phyloP scores from a whole-genome alignment of 305 asterid genomes.

The Nicotiana rustica region DNA sequence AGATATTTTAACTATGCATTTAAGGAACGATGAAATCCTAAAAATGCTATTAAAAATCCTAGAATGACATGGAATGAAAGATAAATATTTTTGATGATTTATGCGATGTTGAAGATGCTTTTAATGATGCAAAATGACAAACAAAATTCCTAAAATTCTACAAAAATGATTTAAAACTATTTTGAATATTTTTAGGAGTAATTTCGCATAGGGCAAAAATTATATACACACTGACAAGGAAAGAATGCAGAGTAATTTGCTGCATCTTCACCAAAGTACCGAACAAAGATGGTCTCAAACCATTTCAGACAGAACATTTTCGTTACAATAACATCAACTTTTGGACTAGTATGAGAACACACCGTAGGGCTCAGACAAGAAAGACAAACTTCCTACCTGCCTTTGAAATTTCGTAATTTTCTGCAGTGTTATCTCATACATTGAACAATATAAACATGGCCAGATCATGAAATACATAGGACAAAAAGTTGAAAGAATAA shows the following conservation, averaged over 20 bases:
- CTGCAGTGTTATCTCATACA: neutral
- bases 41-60: no score
- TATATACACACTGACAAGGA: neutral
- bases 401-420: neutral
- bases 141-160: no score
- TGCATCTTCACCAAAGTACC: neutral
- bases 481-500: constrained; percentile 22
- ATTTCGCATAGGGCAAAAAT: no score
- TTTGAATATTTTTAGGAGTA: no score
- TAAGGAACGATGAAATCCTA: no score
- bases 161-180: no score
- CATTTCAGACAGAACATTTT: neutral
- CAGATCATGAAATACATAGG: constrained; percentile 27
- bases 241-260: neutral
- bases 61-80: no score
- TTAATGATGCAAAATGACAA: no score
- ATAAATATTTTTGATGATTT: no score
- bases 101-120: no score
- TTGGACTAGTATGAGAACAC: constrained; percentile 12
- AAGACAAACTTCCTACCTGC: neutral
- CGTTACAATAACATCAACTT: constrained; percentile 2
- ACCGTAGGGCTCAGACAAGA: constrained; percentile 17
- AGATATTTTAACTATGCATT: no score
- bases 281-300: neutral
- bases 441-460: constrained; percentile 17